Evolutionary conservation across 306 rosid genomes (phyloP), one percentile per base, ranked within the genome.

Genomic region (Hippophae gyantsensis): DNA sequence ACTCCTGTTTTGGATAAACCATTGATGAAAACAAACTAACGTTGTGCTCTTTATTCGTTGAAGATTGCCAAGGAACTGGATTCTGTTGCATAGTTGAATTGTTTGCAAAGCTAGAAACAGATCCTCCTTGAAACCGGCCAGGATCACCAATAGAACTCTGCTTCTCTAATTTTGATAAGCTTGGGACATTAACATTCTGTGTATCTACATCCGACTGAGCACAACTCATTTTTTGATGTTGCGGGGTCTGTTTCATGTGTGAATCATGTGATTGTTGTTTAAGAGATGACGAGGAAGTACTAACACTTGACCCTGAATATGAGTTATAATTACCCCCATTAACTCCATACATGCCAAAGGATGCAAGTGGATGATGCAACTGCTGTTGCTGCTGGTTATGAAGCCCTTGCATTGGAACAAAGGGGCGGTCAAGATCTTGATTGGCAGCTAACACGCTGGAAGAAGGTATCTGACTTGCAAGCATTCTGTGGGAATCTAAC

Each of bases 91-190:
- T 58, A 66, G 77, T 62, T 59, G 82, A 41, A 82, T 68, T 86
- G 72, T 70, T 80, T 61, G 72, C 66, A 53, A 70, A 64, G 64
- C 77, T 66, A 56, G 86, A 66, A 65, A 74, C 72, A 54, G 83
- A 79, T 65, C 94, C 97, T 70, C 81, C 79, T n/a, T 78, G 82
- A 63, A 70, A 63, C 74, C 85, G 76, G 81, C 85, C 79, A 50
- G 84, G 76, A 74, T 89, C 95, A 60, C 59, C 78, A 57, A 64
- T 47, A 64, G 77, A 58, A 66, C 63, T 82, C 48, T 77, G 85
- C 66, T 78, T 75, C 52, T 84, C 95, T 78, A 72, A 70, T 65
- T 79, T 85, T 54, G 81, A 54, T 67, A 80, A 63, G 61, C 72
- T 73, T 64, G 69, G 63, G 58, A 68, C 51, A 65, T 62, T 79